Evolutionary conservation across 2,329 filamentous ascomycete species (phyloP), one percentile per base, ranked within the genome.

Genomic region (Tolypocladium inflatum): DNA sequence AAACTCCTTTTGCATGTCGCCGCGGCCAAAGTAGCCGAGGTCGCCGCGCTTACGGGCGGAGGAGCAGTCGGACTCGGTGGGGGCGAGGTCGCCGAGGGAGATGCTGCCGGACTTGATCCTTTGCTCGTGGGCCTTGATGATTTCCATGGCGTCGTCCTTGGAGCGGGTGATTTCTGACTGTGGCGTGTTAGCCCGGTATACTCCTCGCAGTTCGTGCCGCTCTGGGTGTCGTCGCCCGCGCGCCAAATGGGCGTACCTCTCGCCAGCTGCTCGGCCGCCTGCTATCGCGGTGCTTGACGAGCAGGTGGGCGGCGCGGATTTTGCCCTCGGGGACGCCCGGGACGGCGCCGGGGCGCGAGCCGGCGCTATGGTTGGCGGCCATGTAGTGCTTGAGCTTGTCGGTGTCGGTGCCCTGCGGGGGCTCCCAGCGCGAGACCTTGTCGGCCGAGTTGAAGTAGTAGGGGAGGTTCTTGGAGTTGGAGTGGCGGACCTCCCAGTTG

Each of bases 1-100:
- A 69, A 99, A 99, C 75, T 97, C 93, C 78, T 92, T 93, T 73
- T 99, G 94, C 94, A 99, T 99, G 68, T 97, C 93, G 35, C 91
- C 91, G 67, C 83, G 86, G 58, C 91, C 92, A 73, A 99, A 99
- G 74, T 92, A 96, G 23, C 94, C 94, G 77, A 99, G 77, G 71
- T 99, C 94, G 58, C 94, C 94, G 64, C 87, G 85, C 82, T 97
- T 99, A 66, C 91, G 85, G 37, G 94, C 92, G 66, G 91, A 97
- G 74, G 90, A 96, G 77, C 93, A 97, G 76, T 99, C 94, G 19
- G 90, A 96, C 77, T 97, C 94, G 50, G 85, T 89, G 60, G 85
- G 83, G 15, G 94, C 94, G 63, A 99, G 81, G 63, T 97, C 89
- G 54, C 90, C 91, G 45, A 99, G 81, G 56, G 81, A 80, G 54